These are phyloP conservation scores for Pezicula carpinea DNA, from an alignment of 2,329 filamentous ascomycete genomes.

Conservation along the genomic window DNA sequence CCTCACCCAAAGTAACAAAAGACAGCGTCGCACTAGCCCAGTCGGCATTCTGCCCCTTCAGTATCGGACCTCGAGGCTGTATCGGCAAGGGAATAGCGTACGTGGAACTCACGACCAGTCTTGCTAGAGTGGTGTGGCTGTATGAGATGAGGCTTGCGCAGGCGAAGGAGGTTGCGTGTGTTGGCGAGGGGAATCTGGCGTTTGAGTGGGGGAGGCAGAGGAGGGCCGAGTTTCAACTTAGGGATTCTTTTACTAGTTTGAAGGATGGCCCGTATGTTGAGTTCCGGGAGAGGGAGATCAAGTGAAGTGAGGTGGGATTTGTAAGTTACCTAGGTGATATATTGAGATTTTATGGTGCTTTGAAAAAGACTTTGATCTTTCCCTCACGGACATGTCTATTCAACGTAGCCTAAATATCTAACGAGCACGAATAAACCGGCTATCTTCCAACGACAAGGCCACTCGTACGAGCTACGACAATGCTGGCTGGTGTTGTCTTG, in stretches of 20 bases:
- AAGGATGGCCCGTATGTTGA: constrained; percentile 69
- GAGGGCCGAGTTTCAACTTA: constrained; percentile 60
- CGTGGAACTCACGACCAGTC: constrained; percentile 16
- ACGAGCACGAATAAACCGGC: too few species aligned
- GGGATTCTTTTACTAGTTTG: constrained; percentile 68
- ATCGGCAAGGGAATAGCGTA: constrained; percentile 21
- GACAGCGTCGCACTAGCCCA: constrained; percentile 17
- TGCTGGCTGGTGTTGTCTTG: too few species aligned
- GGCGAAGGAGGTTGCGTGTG: constrained; percentile 30
- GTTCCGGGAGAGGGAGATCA: constrained; percentile 41
- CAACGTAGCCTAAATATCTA: too few species aligned
- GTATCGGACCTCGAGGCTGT: constrained; percentile 19
- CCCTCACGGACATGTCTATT: too few species aligned
- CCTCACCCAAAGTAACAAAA: constrained; percentile 9
- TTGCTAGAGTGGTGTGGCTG: constrained; percentile 12
- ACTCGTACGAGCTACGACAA: too few species aligned
- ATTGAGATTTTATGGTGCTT: too few species aligned
- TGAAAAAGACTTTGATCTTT: too few species aligned
- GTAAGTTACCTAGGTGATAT: too few species aligned
- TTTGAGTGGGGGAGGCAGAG: constrained; percentile 52
- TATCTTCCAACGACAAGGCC: too few species aligned
- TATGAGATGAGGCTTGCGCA: constrained; percentile 10
- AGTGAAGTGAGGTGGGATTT: too few species aligned
- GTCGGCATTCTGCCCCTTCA: constrained; percentile 21
- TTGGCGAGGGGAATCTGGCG: constrained; percentile 45